Percentiles rank a stretch among this genome's conserved stretches.
phyloP scores from a whole-genome alignment of 2,329 filamentous ascomycete species.

The Alternaria sp. region DNA sequence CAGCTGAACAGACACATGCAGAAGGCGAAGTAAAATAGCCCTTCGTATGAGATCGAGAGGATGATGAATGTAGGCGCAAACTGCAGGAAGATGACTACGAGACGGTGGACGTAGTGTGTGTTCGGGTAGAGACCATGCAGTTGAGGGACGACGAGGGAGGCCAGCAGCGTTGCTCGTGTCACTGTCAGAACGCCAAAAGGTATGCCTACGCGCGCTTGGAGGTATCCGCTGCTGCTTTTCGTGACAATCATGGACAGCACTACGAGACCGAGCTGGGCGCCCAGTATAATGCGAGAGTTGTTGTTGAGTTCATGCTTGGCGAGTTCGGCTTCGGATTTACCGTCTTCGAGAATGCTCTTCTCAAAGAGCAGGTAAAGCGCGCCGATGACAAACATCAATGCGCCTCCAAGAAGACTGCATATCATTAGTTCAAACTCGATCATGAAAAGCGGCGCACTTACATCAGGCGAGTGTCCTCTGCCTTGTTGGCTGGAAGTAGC shows the following conservation, averaged over 20 bases:
- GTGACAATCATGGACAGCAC: slow-evolving; percentile 85
- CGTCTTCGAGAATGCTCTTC: slow-evolving; percentile 61
- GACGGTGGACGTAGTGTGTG: slow-evolving; percentile 85
- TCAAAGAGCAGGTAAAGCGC: slow-evolving; percentile 82
- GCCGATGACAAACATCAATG: slow-evolving; percentile 78
- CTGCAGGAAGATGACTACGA: slow-evolving; percentile 87
- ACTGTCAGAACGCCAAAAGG: slow-evolving; percentile 87
- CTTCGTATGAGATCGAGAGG: slow-evolving; percentile 95
- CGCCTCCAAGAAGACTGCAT: slow-evolving; percentile 72
- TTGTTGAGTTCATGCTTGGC: slow-evolving; percentile 46
- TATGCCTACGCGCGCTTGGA: slow-evolving; percentile 84
- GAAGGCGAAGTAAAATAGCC: slow-evolving; percentile 93
- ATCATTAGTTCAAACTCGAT: slow-evolving; percentile 9
- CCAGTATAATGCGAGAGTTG: slow-evolving; percentile 66
- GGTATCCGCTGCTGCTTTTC: slow-evolving; percentile 79
- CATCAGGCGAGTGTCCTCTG: slow-evolving; percentile 78
- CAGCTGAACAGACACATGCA: slow-evolving; percentile 81
- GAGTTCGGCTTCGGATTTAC: slow-evolving; percentile 43
- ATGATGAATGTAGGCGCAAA: slow-evolving; percentile 95
- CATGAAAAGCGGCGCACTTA: slow-evolving; percentile 51
- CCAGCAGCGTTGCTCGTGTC: slow-evolving; percentile 79
- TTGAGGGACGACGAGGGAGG: slow-evolving; percentile 79
- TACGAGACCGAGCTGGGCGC: slow-evolving; percentile 78
- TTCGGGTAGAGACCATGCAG: slow-evolving; percentile 82
- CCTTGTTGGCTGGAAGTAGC: slow-evolving; percentile 83